Conservation (phyloP, 371 early-diverging fungal genomes). For the Mucor piriformis region DNA sequence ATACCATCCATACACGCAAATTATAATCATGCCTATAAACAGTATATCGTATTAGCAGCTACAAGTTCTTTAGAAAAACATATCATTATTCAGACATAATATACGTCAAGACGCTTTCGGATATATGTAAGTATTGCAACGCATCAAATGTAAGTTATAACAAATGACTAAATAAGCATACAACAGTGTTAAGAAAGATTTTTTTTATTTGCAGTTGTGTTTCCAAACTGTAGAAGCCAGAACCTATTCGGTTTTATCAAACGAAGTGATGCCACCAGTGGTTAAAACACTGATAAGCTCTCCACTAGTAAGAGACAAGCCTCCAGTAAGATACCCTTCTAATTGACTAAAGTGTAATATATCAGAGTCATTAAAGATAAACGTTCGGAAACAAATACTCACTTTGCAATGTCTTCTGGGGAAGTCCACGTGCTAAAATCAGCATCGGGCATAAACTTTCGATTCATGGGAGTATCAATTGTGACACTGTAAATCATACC, state of each 20-base stretch:
- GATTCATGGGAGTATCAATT: slow-evolving; percentile 93
- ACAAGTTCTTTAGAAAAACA: too few species aligned
- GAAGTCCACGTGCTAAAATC: slow-evolving; percentile 92
- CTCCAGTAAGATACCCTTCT: slow-evolving; percentile 53
- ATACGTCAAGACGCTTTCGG: too few species aligned
- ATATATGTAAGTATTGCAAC: neutral
- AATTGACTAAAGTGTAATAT: slow-evolving; percentile 42
- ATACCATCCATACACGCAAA: too few species aligned
- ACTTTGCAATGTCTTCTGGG: slow-evolving; percentile 72
- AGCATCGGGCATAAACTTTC: slow-evolving; percentile 86
- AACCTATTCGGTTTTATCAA: slow-evolving; percentile 39
- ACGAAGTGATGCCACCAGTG: slow-evolving; percentile 54
- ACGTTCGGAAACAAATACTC: slow-evolving; percentile 32
- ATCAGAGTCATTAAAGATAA: neutral
- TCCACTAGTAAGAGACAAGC: slow-evolving; percentile 51
- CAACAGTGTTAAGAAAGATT: neutral
- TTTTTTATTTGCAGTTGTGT: neutral
- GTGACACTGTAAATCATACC: slow-evolving; percentile 56
- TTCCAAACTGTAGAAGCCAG: neutral
- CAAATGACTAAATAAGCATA: too few species aligned
- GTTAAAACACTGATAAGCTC: slow-evolving; percentile 59
- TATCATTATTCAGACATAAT: too few species aligned
- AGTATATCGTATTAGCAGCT: too few species aligned
- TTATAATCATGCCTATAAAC: too few species aligned
- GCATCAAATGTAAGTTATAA: too few species aligned